Evolutionary conservation across 2,329 filamentous ascomycete genomes (phyloP).

Genomic region (Nothomitra cinnamomea): DNA sequence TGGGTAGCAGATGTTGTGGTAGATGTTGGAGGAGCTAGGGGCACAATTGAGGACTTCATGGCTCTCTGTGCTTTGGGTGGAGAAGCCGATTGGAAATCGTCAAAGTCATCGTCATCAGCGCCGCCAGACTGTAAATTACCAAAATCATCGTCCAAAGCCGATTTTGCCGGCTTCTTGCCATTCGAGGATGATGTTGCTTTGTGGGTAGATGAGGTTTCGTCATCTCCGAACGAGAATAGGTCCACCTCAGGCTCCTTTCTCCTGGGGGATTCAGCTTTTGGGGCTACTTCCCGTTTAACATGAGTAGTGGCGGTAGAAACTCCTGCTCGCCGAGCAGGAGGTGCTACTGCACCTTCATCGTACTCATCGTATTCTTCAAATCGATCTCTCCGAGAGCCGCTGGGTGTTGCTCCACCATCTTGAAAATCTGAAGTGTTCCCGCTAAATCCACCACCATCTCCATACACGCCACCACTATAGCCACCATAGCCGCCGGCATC

Average conservation of each 20-base stretch:
- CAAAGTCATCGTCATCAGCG: slow-evolving; percentile 78
- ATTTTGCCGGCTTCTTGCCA: slow-evolving; percentile 24
- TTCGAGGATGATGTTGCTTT: slow-evolving; percentile 26
- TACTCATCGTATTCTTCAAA: slow-evolving; percentile 98
- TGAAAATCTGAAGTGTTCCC: slow-evolving; percentile 58
- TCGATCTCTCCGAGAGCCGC: slow-evolving; percentile 39
- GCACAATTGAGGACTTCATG: slow-evolving; percentile 21
- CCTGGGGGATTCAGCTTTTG: slow-evolving; percentile 56
- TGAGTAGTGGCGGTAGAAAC: slow-evolving; percentile 14
- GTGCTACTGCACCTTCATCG: slow-evolving; percentile 51
- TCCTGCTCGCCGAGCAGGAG: slow-evolving; percentile 35
- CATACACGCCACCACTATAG: slow-evolving; percentile 64
- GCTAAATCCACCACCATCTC: slow-evolving; percentile 89
- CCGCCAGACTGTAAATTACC: slow-evolving; percentile 28
- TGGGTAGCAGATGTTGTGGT: slow-evolving; percentile 37
- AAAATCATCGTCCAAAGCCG: slow-evolving; percentile 26
- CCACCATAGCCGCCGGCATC: slow-evolving; percentile 41
- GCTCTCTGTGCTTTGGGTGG: slow-evolving; percentile 30
- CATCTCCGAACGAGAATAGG: slow-evolving; percentile 72
- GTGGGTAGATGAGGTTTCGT: slow-evolving; percentile 40
- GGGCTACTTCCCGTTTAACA: slow-evolving; percentile 25
- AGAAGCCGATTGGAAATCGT: slow-evolving; percentile 87
- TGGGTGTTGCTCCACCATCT: slow-evolving; percentile 32
- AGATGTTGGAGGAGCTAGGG: slow-evolving; percentile 28
- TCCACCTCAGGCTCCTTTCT: slow-evolving; percentile 81